Conservation (phyloP, 75 land plant genomes). For the Selaginella moellendorffii region DNA sequence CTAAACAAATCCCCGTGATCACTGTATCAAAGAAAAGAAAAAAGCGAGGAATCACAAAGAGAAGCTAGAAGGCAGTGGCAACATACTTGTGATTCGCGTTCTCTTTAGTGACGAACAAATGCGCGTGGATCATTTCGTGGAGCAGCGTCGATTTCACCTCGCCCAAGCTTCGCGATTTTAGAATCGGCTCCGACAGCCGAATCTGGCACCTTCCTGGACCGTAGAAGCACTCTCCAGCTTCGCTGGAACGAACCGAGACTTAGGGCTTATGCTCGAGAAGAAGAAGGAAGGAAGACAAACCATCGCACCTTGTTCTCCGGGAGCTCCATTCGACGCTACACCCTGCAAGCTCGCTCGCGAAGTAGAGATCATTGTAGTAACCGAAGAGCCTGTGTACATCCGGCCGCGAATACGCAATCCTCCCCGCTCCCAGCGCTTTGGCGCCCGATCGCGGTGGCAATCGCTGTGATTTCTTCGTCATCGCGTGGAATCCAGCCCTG, state of each 20-base stretch:
- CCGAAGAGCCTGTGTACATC: conserved; percentile 26
- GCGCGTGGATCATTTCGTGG: conserved; percentile 49
- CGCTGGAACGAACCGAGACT: neutral
- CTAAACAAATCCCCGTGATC: neutral
- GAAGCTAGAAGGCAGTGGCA: neutral
- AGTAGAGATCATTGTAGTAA: conserved; percentile 27
- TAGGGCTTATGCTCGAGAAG: neutral
- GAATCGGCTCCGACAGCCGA: conserved; percentile 31
- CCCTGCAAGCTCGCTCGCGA: conserved; percentile 20
- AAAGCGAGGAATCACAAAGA: neutral
- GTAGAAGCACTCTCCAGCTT: neutral
- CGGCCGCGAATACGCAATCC: conserved; percentile 1
- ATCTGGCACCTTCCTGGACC: conserved; percentile 17
- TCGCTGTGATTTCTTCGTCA: no score
- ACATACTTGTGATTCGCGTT: conserved; percentile 26
- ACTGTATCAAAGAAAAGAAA: neutral
- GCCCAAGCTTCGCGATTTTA: conserved; percentile 18
- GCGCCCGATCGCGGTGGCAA: no score
- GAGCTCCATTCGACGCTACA: conserved; percentile 30
- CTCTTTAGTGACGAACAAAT: conserved; percentile 19
- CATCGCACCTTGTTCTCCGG: conserved; percentile 18
- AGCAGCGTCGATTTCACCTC: conserved; percentile 33
- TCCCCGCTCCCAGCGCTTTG: no score
- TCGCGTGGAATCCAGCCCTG: neutral
- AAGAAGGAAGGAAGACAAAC: neutral